A percentile compares a stretch with the other conserved stretches of the same genome.
Evolutionary conservation across 306 rosid genomes (phyloP).

Genomic region (Inga leiocalycina): DNA sequence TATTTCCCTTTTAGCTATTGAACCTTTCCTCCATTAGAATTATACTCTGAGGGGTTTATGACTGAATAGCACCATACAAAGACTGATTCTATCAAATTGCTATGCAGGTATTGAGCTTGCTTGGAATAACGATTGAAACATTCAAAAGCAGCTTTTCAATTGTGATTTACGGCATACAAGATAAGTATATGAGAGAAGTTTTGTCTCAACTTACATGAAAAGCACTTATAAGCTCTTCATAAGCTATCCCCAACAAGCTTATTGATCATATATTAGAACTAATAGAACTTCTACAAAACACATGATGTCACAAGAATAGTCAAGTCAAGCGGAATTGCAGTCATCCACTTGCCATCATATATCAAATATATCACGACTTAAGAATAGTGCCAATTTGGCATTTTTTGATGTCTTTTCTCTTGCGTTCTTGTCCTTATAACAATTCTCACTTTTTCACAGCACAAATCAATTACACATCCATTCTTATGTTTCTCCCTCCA

Average conservation of each 20-base stretch:
- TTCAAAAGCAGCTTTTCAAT: too few relatives aligned
- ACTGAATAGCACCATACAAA: background rate
- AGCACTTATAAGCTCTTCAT: too few relatives aligned
- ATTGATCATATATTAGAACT: constrained; percentile 13
- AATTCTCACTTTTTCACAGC: background rate
- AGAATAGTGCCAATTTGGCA: background rate
- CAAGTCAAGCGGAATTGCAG: background rate
- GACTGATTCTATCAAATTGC: background rate
- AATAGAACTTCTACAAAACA: background rate
- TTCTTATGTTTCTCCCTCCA: background rate
- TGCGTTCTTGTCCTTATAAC: background rate
- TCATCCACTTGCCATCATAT: constrained; percentile 23
- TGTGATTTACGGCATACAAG: too few relatives aligned
- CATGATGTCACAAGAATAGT: background rate
- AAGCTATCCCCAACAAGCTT: too few relatives aligned
- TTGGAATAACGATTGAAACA: too few relatives aligned
- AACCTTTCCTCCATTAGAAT: too few relatives aligned
- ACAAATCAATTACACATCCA: background rate
- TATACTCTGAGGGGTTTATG: background rate
- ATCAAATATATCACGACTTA: background rate
- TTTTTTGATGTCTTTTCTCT: background rate
- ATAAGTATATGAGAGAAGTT: too few relatives aligned
- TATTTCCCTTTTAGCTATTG: background rate
- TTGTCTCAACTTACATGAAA: too few relatives aligned
- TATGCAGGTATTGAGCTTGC: background rate